Conservation (phyloP, 805 yeast species). For the Saturnispora hagleri region DNA sequence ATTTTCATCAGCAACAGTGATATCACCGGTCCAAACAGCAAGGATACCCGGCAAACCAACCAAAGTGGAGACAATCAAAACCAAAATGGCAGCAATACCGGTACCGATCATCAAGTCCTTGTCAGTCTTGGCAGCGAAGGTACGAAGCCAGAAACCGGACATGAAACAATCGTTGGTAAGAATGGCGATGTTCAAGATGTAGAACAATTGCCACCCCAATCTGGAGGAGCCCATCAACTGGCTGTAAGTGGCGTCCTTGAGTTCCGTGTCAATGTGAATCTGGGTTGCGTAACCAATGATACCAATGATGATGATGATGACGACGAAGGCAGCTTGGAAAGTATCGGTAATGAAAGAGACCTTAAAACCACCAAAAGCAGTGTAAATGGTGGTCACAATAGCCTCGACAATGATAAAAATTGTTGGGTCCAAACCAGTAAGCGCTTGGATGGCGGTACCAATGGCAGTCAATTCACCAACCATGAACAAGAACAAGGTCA, state of each 20-base stretch:
- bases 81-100: conserved; percentile 60
- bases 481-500: conserved; percentile 81
- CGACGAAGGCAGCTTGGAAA: conserved; percentile 68
- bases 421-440: conserved; percentile 71
- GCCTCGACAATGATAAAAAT: conserved; percentile 81
- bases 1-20: conserved; percentile 41
- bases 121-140: conserved; percentile 79
- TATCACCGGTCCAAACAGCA: conserved; percentile 83
- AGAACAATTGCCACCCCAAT: conserved; percentile 84
- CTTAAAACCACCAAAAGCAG: conserved; percentile 81
- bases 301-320: conserved; percentile 58
- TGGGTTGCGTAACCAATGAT: conserved; percentile 72
- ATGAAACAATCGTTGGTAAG: conserved; percentile 83
- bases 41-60: conserved; percentile 78
- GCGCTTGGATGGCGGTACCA: conserved; percentile 61
- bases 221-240: conserved; percentile 56
- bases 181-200: conserved; percentile 78
- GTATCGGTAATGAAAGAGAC: conserved; percentile 85
- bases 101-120: conserved; percentile 70
- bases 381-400: conserved; percentile 78
- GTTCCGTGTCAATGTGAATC: conserved; percentile 50
- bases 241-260: conserved; percentile 52
- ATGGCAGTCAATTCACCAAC: conserved; percentile 80
- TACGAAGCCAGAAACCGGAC: conserved; percentile 90
- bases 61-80: conserved; percentile 54